A percentile compares a stretch with the other conserved stretches of the same genome.
Evolutionary conservation across 148 eudicot species (phyloP).

Genomic region (Polygonum maritimum): DNA sequence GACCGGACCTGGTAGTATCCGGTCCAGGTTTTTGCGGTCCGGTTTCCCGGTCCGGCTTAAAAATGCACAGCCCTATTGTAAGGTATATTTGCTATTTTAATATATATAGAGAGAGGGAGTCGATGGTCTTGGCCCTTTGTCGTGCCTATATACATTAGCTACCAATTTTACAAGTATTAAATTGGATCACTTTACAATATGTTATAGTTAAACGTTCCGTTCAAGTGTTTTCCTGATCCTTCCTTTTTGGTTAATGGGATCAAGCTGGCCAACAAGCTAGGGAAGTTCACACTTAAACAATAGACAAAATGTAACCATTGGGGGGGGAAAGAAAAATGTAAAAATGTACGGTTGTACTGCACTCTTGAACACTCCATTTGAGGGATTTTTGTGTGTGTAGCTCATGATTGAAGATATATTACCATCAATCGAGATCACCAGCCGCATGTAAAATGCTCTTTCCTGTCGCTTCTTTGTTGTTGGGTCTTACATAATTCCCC

Average conservation of each 20-base stretch:
- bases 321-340: not conserved
- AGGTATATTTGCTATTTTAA: too few species aligned
- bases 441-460: not conserved
- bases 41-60: too few species aligned
- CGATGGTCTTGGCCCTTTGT: not conserved
- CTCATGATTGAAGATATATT: not conserved
- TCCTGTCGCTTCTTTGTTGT: too few species aligned
- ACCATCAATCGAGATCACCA: not conserved
- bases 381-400: not conserved
- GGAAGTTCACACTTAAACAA: not conserved
- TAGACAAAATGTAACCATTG: not conserved
- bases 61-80: too few species aligned
- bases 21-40: too few species aligned
- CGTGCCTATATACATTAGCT: not conserved
- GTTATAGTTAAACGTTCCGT: not conserved
- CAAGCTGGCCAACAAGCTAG: conserved; percentile 3
- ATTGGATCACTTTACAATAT: not conserved
- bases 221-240: not conserved
- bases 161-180: not conserved
- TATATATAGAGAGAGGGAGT: too few species aligned
- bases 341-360: conserved; percentile 1
- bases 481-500: too few species aligned
- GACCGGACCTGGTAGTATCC: too few species aligned
- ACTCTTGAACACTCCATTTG: not conserved
- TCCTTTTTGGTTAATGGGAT: not conserved